Percentiles rank a stretch among this genome's conserved stretches.
Conservation (phyloP, 148 eudicot genomes). For the Rhododendron williamsianum region DNA sequence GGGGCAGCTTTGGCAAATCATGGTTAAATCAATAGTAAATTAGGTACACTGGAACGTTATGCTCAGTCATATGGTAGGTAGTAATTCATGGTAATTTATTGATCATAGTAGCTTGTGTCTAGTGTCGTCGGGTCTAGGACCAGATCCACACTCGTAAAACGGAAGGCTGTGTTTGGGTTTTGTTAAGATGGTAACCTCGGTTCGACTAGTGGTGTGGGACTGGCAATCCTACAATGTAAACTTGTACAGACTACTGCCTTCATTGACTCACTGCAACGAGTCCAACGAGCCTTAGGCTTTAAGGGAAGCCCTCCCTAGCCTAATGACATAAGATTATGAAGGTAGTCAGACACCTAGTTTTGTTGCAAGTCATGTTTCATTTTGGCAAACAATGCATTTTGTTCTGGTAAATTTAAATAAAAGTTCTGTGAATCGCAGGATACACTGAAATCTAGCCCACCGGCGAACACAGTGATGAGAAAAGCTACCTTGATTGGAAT, state of each 20-base stretch:
- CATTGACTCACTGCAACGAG: not conserved
- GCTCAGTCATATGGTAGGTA: not conserved
- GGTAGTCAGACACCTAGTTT: not conserved
- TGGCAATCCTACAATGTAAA: not conserved
- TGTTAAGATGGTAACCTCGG: not conserved
- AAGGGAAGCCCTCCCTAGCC: not conserved
- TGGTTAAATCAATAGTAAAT: not conserved
- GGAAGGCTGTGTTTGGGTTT: not conserved
- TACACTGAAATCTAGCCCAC: constrained; percentile 45
- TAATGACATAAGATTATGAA: not conserved
- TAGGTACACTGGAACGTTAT: not conserved
- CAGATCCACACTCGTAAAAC: not conserved
- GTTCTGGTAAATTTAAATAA: not conserved
- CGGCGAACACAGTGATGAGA: constrained; percentile 61
- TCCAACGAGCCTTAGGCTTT: not conserved
- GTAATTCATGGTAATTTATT: not conserved
- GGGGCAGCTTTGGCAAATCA: not conserved
- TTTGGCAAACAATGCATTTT: not conserved
- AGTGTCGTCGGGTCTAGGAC: not conserved
- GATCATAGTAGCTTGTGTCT: not conserved
- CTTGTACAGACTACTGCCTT: not conserved
- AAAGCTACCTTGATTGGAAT: constrained; percentile 39
- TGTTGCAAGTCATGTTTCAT: not conserved
- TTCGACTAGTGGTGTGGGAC: not conserved
- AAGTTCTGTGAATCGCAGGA: constrained; percentile 29